These are phyloP conservation scores for Protostelium mycophagum DNA, from an alignment of 78 protist species.

Conservation along the genomic window DNA sequence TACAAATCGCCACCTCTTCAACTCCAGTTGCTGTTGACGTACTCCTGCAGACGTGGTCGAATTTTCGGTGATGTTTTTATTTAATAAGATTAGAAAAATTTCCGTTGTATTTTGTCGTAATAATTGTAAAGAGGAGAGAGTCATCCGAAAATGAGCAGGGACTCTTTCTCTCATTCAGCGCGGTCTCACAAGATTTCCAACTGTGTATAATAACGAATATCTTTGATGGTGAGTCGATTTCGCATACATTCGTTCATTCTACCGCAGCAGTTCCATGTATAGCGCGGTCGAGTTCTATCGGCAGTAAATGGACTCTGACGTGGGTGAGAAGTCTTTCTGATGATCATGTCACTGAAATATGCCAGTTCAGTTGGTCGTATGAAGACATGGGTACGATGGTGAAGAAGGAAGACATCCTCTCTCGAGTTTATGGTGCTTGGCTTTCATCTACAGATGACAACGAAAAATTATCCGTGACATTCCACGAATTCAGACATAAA, in stretches of 20 bases:
- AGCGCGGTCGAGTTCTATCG: not conserved
- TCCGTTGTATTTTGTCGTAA: no score
- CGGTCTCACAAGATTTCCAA: not conserved
- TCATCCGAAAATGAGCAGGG: no score
- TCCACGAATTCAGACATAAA: not conserved
- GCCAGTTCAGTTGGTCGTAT: not conserved
- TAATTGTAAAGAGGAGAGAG: no score
- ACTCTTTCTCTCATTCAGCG: not conserved
- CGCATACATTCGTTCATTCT: not conserved
- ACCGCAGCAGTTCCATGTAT: not conserved
- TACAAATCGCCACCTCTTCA: no score
- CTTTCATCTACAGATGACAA: not conserved
- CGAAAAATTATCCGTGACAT: not conserved
- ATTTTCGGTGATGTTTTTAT: no score
- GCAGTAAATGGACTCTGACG: not conserved
- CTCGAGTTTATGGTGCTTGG: not conserved
- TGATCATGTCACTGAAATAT: not conserved
- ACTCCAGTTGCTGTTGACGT: no score
- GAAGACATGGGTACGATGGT: not conserved
- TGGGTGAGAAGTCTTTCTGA: not conserved
- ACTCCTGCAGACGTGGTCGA: no score
- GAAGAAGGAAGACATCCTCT: not conserved
- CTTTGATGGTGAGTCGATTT: not conserved
- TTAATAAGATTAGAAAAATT: no score
- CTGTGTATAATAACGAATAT: not conserved